Evolutionary conservation across 768 basidiomycete genomes (phyloP).

Genomic region (Boletus barrowsii): DNA sequence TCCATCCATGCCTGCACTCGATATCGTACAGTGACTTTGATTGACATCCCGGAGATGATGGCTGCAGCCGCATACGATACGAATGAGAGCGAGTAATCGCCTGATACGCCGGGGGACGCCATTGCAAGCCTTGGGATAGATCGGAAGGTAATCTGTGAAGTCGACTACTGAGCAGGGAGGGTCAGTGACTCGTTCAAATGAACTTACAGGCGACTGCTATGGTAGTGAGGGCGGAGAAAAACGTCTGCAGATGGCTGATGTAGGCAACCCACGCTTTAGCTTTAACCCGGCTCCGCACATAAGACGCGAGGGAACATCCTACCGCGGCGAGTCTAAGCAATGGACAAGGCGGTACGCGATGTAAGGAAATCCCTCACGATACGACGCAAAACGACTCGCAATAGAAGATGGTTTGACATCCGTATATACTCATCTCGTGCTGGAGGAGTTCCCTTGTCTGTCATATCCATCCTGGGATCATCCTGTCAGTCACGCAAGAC

Average conservation of each 20-base stretch:
- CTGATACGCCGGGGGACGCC: slow-evolving; percentile 32
- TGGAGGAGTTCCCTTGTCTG: slow-evolving; percentile 89
- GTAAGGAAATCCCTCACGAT: no score
- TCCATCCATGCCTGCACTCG: slow-evolving; percentile 31
- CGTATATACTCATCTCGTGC: slow-evolving; percentile 94
- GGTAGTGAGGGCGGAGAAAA: no score
- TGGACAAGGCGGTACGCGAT: slow-evolving; percentile 88
- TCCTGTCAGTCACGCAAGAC: not conserved
- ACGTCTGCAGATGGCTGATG: no score
- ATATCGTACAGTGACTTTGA: slow-evolving; percentile 31
- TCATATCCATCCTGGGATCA: slow-evolving; percentile 64
- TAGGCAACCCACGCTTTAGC: not conserved
- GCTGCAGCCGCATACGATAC: no score
- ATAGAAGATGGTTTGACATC: slow-evolving; percentile 99
- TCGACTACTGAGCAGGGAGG: no score
- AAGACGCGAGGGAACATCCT: slow-evolving; percentile 12
- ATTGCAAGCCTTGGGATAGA: slow-evolving; percentile 43
- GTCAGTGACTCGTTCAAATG: no score
- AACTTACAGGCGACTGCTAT: no score
- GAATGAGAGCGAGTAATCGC: slow-evolving; percentile 12
- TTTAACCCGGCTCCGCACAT: not conserved
- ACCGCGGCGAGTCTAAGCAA: slow-evolving; percentile 86
- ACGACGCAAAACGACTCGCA: no score
- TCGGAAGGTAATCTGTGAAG: slow-evolving; percentile 35
- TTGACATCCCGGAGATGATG: slow-evolving; percentile 26